phyloP scores from a whole-genome alignment of 2,329 filamentous ascomycete genomes.

The Aspergillus latus region DNA sequence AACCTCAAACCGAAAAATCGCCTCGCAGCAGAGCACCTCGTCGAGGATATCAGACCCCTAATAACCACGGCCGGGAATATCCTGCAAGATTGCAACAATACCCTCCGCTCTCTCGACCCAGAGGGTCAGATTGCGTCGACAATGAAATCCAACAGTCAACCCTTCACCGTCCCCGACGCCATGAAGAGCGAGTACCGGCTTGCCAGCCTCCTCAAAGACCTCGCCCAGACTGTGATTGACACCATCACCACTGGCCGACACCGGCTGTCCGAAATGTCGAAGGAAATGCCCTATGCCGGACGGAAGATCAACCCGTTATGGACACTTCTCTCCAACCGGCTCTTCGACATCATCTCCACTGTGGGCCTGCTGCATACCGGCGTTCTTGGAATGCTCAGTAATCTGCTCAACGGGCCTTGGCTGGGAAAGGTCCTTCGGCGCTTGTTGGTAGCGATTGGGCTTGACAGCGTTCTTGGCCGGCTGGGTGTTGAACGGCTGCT shows the following conservation, averaged over 20 bases:
- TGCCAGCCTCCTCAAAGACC: slow-evolving; percentile 78
- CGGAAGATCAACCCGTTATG: slow-evolving; percentile 91
- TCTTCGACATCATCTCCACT: slow-evolving; percentile 89
- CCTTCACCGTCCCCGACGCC: slow-evolving; percentile 59
- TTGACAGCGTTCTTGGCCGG: slow-evolving; percentile 39
- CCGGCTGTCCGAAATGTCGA: slow-evolving; percentile 84
- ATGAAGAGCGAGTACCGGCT: slow-evolving; percentile 81
- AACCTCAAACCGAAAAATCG: slow-evolving; percentile 82
- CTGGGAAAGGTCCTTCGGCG: slow-evolving; percentile 78
- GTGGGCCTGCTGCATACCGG: slow-evolving; percentile 80
- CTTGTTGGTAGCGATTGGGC: slow-evolving; percentile 70
- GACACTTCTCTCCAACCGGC: slow-evolving; percentile 69
- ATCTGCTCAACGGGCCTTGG: slow-evolving; percentile 74
- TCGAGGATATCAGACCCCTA: slow-evolving; percentile 61
- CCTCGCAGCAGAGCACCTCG: slow-evolving; percentile 82
- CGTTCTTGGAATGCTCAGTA: slow-evolving; percentile 80
- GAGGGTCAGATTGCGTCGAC: slow-evolving; percentile 77
- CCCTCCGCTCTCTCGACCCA: slow-evolving; percentile 83
- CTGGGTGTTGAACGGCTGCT: neutral
- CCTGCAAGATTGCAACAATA: slow-evolving; percentile 82
- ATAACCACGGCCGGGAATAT: slow-evolving; percentile 62
- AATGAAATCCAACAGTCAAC: slow-evolving; percentile 33
- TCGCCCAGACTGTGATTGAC: slow-evolving; percentile 75
- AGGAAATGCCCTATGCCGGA: slow-evolving; percentile 90
- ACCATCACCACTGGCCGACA: slow-evolving; percentile 86